Conservation (phyloP, 495 filamentous ascomycete genomes). For the Aspergillus sclerotiicarbonarius region DNA sequence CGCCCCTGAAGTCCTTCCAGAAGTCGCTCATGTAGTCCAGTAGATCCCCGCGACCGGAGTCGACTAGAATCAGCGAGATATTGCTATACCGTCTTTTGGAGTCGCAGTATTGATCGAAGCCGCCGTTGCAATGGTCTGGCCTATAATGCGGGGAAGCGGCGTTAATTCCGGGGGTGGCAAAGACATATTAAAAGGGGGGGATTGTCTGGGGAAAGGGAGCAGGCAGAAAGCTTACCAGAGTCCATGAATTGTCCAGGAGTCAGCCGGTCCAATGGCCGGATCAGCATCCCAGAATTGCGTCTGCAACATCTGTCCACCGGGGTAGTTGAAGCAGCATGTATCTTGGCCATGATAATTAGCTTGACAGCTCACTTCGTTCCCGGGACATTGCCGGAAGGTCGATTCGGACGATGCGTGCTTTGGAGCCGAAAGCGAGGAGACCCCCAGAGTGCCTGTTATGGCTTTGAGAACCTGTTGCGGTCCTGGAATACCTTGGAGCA, state of each 20-base stretch:
- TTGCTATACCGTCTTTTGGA: constrained; percentile 64
- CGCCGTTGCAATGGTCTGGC: constrained; percentile 87
- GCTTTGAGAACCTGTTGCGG: constrained; percentile 44
- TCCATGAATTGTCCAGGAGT: constrained; percentile 89
- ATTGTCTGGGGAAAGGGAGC: too few species aligned
- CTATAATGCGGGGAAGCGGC: constrained; percentile 20
- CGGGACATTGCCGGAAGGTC: constrained; percentile 39
- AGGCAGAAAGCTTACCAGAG: constrained; percentile 55
- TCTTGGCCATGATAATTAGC: constrained; percentile 54
- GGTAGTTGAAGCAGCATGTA: constrained; percentile 80
- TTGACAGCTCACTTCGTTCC: constrained; percentile 57
- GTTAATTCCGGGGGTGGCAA: not conserved
- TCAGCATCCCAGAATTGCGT: constrained; percentile 87
- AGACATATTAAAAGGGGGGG: not conserved
- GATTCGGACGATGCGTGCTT: constrained; percentile 9
- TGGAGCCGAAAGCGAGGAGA: constrained; percentile 24
- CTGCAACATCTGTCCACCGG: constrained; percentile 73
- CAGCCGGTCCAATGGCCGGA: constrained; percentile 65
- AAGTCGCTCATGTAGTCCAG: constrained; percentile 73
- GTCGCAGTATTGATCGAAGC: constrained; percentile 73
- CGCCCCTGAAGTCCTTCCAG: constrained; percentile 68
- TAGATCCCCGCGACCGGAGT: constrained; percentile 59
- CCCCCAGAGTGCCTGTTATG: constrained; percentile 32
- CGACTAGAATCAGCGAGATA: constrained; percentile 64
- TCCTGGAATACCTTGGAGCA: constrained; percentile 33